These are phyloP conservation scores for Hippophae rhamnoides DNA, from an alignment of 306 rosid genomes.

Conservation along the genomic window DNA sequence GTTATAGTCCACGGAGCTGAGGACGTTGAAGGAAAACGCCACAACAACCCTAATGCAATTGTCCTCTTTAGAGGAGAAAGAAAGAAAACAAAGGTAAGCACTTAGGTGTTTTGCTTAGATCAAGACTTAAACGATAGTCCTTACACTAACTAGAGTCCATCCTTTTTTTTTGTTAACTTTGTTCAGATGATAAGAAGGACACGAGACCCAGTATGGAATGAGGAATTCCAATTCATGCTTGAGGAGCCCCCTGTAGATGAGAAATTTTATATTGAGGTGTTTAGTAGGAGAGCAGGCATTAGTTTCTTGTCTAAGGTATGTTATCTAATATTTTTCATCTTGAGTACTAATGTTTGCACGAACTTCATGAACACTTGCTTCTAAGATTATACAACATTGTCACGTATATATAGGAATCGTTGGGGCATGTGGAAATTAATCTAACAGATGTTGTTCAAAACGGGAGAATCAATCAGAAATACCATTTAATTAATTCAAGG, in stretches of 20 bases:
- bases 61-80: constrained; percentile 61
- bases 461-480: constrained; percentile 68
- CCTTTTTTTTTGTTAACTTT: background rate
- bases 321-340: background rate
- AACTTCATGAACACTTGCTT: too few relatives aligned
- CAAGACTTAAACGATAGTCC: background rate
- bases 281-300: constrained; percentile 44
- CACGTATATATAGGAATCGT: constrained; percentile 43
- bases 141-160: background rate
- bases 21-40: constrained; percentile 72
- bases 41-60: constrained; percentile 70
- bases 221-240: constrained; percentile 76
- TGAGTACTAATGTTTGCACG: background rate
- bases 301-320: constrained; percentile 49
- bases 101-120: background rate
- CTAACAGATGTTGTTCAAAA: constrained; percentile 65
- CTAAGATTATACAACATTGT: background rate
- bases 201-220: constrained; percentile 69
- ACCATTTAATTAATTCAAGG: constrained; percentile 66
- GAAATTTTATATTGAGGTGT: constrained; percentile 59
- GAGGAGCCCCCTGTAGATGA: constrained; percentile 80
- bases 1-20: constrained; percentile 64
- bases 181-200: constrained; percentile 44
- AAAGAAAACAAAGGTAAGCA: constrained; percentile 62
- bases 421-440: constrained; percentile 73